Evolutionary conservation across 345 rosid genomes (phyloP).

Genomic region (Diplotaxis tenuifolia): DNA sequence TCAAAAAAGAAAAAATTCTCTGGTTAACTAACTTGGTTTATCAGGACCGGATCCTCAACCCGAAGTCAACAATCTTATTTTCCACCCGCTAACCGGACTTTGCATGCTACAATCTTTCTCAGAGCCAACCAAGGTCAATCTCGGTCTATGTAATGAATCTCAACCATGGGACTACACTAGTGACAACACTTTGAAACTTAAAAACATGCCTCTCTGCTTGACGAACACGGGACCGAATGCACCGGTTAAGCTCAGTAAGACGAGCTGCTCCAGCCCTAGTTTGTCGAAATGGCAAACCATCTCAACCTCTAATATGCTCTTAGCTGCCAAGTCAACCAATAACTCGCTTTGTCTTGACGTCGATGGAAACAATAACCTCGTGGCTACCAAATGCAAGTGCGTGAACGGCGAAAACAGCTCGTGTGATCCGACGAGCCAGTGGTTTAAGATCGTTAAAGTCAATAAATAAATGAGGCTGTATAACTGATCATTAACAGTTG

Average conservation of each 20-base stretch:
- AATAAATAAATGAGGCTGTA: conserved; percentile 20
- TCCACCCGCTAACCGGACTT: conserved; percentile 78
- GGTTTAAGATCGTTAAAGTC: conserved; percentile 73
- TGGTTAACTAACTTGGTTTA: conserved; percentile 19
- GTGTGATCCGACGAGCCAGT: conserved; percentile 70
- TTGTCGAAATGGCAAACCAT: conserved; percentile 60
- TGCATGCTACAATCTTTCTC: conserved; percentile 50
- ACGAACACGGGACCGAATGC: conserved; percentile 42
- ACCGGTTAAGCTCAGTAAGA: conserved; percentile 42
- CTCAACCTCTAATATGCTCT: conserved; percentile 83
- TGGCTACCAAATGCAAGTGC: conserved; percentile 56
- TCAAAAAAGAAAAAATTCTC: too few relatives aligned
- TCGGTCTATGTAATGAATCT: conserved; percentile 68
- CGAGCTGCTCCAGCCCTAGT: conserved; percentile 43
- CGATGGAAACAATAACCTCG: conserved; percentile 43
- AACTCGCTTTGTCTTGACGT: conserved; percentile 77
- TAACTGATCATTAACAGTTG: not conserved
- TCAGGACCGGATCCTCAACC: conserved; percentile 67
- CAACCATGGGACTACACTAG: conserved; percentile 72
- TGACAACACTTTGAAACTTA: conserved; percentile 38
- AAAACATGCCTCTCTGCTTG: conserved; percentile 64
- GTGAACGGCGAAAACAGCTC: conserved; percentile 41
- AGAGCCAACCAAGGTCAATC: conserved; percentile 38
- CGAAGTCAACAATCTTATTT: conserved; percentile 49
- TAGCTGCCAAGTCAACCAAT: conserved; percentile 45